phyloP scores from a whole-genome alignment of 768 basidiomycete genomes.

The Mycena kentingensis region DNA sequence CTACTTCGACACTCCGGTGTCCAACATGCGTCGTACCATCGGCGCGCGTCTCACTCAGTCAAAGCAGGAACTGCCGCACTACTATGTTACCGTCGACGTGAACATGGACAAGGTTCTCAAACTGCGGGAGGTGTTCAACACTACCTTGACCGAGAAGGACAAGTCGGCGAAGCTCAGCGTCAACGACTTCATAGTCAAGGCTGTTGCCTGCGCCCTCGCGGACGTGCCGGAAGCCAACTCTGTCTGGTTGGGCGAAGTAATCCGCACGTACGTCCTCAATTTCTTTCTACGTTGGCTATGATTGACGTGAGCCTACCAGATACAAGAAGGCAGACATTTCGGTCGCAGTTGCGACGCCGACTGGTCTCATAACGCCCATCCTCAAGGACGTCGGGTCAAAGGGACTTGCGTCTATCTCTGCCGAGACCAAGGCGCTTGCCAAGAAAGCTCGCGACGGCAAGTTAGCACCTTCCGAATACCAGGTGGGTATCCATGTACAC shows the following conservation, averaged over 20 bases:
- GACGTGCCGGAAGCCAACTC: conserved; percentile 99
- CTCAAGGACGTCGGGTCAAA: conserved; percentile 91
- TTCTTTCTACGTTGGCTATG: neutral
- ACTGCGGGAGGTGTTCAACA: conserved; percentile 95
- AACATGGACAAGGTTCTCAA: conserved; percentile 97
- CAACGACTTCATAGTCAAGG: conserved; percentile 98
- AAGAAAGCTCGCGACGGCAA: conserved; percentile 97
- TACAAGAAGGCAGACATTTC: conserved; percentile 98
- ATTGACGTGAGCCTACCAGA: conserved; percentile 38
- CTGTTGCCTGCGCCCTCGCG: conserved; percentile 82
- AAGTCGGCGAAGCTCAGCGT: conserved; percentile 93
- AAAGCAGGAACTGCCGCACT: conserved; percentile 95
- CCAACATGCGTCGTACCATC: conserved; percentile 95
- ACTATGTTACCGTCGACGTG: conserved; percentile 93
- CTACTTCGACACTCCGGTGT: conserved; percentile 87
- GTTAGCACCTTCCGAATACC: conserved; percentile 92
- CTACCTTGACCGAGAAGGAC: conserved; percentile 80
- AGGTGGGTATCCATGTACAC: conserved; percentile 66
- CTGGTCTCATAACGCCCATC: conserved; percentile 96
- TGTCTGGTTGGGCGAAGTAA: conserved; percentile 94
- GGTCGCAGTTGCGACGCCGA: conserved; percentile 94
- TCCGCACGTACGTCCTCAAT: conserved; percentile 76
- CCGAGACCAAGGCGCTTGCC: conserved; percentile 89
- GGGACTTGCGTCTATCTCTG: conserved; percentile 89
- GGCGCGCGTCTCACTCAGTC: conserved; percentile 88